These are phyloP conservation scores for Coccinonectria pachysandricola DNA, from an alignment of 2,329 filamentous ascomycete species.

Conservation along the genomic window DNA sequence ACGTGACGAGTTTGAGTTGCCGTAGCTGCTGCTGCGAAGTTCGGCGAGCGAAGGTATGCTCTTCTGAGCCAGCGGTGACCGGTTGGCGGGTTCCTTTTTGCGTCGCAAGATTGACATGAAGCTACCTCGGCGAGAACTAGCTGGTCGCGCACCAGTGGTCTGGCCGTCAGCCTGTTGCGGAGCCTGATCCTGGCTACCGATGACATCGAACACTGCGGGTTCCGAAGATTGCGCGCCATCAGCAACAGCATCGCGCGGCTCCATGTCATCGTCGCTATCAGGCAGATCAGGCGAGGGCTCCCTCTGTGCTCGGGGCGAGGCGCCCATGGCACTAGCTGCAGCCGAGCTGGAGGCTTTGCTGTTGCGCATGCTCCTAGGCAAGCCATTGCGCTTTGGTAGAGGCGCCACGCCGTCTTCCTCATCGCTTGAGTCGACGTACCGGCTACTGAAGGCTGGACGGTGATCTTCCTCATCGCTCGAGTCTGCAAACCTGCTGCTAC, in stretches of 20 bases:
- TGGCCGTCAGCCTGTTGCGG: too few species aligned
- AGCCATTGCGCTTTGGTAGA: conserved; percentile 20
- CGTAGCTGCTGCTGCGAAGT: conserved; percentile 29
- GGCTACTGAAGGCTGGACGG: conserved; percentile 32
- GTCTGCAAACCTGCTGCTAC: conserved; percentile 56
- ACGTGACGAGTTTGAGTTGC: conserved; percentile 10
- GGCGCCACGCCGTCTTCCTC: conserved; percentile 33
- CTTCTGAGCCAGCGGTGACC: conserved; percentile 53
- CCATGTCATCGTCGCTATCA: conserved; percentile 44
- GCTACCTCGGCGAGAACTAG: conserved; percentile 37
- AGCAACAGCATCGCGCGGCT: conserved; percentile 4
- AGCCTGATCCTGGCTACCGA: too few species aligned
- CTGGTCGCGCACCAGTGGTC: too few species aligned
- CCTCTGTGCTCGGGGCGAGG: conserved; percentile 33
- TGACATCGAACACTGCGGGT: too few species aligned
- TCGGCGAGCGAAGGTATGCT: conserved; percentile 41
- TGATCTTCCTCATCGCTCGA: conserved; percentile 55
- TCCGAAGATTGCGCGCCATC: too few species aligned
- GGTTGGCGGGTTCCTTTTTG: conserved; percentile 48
- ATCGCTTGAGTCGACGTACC: conserved; percentile 65
- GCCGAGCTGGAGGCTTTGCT: conserved; percentile 20
- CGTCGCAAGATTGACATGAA: conserved; percentile 54
- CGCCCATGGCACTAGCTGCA: conserved; percentile 28
- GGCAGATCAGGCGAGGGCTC: conserved; percentile 48
- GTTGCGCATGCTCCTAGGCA: conserved; percentile 23